A percentile compares a stretch with the other conserved stretches of the same genome.
phyloP scores from a whole-genome alignment of 1,284 basidiomycete genomes.

The Leccinum pallidistipes region DNA sequence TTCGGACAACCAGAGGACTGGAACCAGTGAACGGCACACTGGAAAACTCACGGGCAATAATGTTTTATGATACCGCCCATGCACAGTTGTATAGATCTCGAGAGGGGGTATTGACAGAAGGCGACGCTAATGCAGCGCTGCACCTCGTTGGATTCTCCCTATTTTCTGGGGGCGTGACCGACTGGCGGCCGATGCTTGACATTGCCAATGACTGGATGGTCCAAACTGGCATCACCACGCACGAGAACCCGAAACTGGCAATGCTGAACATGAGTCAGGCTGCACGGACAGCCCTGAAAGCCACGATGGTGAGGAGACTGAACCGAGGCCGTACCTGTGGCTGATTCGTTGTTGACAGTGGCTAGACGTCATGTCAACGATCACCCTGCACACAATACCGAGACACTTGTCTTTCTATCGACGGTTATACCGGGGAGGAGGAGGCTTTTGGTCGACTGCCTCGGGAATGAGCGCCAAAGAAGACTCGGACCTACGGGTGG shows the following conservation, averaged over 20 bases:
- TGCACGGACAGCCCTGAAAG: slow-evolving; percentile 61
- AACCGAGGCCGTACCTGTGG: slow-evolving; percentile 1
- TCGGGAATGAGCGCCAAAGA: slow-evolving; percentile 30
- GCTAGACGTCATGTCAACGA: slow-evolving; percentile 70
- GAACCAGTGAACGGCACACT: slow-evolving; percentile 53
- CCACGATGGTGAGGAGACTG: slow-evolving; percentile 59
- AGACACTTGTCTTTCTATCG: slow-evolving; percentile 67
- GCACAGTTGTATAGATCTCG: slow-evolving; percentile 39
- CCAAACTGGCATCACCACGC: slow-evolving; percentile 57
- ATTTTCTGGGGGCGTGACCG: slow-evolving; percentile 58
- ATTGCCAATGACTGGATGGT: slow-evolving; percentile 72
- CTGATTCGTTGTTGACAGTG: slow-evolving; percentile 47
- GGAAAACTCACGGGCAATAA: slow-evolving; percentile 58
- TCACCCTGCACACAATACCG: slow-evolving; percentile 60
- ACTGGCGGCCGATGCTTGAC: slow-evolving; percentile 66
- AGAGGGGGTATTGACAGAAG: slow-evolving; percentile 53
- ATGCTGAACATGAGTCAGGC: slow-evolving; percentile 53
- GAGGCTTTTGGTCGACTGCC: slow-evolving; percentile 38
- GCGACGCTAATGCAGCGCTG: slow-evolving; percentile 71
- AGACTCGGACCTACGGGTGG: slow-evolving; percentile 52
- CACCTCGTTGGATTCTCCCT: slow-evolving; percentile 72
- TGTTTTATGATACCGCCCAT: slow-evolving; percentile 69
- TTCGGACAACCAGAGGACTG: slow-evolving; percentile 58
- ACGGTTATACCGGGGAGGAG: slow-evolving; percentile 48
- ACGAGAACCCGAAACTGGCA: slow-evolving; percentile 61